Conservation (phyloP, 2,329 filamentous ascomycete genomes). For the Stagonosporopsis vannaccii region DNA sequence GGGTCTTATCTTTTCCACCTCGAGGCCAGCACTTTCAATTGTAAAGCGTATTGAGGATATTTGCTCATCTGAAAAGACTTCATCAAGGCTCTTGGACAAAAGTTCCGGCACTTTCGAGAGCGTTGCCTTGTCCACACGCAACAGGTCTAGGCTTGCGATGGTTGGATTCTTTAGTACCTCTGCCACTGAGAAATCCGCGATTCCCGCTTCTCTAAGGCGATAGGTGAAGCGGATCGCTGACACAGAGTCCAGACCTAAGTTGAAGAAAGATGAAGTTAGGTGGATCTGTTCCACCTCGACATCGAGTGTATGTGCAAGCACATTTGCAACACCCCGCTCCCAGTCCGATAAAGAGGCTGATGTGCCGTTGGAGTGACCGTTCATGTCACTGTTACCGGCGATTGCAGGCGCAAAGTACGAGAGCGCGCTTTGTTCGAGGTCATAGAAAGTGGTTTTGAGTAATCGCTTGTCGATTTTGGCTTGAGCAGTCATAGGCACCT, state of each 20-base stretch:
- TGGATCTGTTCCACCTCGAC: slow-evolving; percentile 58
- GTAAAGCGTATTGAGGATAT: slow-evolving; percentile 22
- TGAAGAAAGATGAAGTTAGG: slow-evolving; percentile 75
- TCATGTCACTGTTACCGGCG: slow-evolving; percentile 44
- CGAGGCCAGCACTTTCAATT: slow-evolving; percentile 26
- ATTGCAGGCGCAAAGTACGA: slow-evolving; percentile 46
- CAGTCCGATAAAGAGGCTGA: slow-evolving; percentile 17
- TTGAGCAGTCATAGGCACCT: slow-evolving; percentile 74
- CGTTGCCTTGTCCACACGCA: slow-evolving; percentile 35
- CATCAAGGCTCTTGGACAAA: not conserved
- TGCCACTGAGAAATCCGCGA: slow-evolving; percentile 68
- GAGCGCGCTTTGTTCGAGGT: slow-evolving; percentile 57
- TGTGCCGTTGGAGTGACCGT: not conserved
- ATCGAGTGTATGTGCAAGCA: slow-evolving; percentile 61
- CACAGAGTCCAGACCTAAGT: slow-evolving; percentile 83
- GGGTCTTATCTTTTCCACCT: slow-evolving; percentile 69
- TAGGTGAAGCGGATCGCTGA: slow-evolving; percentile 76
- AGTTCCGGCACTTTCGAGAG: not conserved
- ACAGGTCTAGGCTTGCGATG: slow-evolving; percentile 62
- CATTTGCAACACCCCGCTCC: slow-evolving; percentile 64
- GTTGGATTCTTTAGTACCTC: slow-evolving; percentile 72
- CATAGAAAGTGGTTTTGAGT: slow-evolving; percentile 59
- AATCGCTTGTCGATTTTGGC: slow-evolving; percentile 73
- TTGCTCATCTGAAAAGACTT: slow-evolving; percentile 26
- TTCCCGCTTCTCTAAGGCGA: slow-evolving; percentile 58